Evolutionary conservation across 2,329 filamentous ascomycete species (phyloP).

Genomic region (Aquanectria penicillioides): DNA sequence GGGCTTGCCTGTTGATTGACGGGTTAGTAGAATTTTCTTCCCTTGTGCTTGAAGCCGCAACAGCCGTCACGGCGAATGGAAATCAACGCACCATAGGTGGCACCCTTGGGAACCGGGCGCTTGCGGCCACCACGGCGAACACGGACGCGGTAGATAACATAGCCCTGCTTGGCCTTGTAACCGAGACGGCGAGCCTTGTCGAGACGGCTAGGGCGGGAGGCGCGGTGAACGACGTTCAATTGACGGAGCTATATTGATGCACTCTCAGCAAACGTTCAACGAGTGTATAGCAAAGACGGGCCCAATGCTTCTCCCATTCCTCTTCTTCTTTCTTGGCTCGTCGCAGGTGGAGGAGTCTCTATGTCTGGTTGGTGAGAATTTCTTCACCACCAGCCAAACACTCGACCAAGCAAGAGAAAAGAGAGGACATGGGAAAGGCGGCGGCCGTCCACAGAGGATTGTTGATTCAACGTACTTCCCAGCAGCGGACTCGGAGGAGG

Average conservation of each 20-base stretch:
- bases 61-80: background rate
- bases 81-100: constrained; percentile 86
- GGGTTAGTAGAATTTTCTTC: constrained; percentile 32
- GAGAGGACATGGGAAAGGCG: constrained; percentile 33
- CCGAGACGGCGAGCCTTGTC: constrained; percentile 99
- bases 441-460: constrained; percentile 50
- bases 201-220: constrained; percentile 95
- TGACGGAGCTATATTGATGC: constrained; percentile 99
- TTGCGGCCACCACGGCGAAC: constrained; percentile 99
- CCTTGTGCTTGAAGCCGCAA: background rate
- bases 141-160: constrained; percentile 99
- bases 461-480: constrained; percentile 84
- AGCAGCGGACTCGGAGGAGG: constrained; percentile 99
- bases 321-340: constrained; percentile 19
- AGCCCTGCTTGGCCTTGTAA: constrained; percentile 99
- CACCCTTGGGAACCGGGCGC: constrained; percentile 95
- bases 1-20: constrained; percentile 81
- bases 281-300: constrained; percentile 85
- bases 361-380: constrained; percentile 23
- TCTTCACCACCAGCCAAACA: constrained; percentile 21
- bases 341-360: constrained; percentile 2
- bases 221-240: constrained; percentile 99
- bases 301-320: constrained; percentile 27
- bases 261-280: constrained; percentile 99
- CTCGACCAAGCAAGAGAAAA: constrained; percentile 20